Evolutionary conservation across 768 basidiomycete species (phyloP), one percentile per base, ranked within the genome.

Genomic region (Ramaria rubella): DNA sequence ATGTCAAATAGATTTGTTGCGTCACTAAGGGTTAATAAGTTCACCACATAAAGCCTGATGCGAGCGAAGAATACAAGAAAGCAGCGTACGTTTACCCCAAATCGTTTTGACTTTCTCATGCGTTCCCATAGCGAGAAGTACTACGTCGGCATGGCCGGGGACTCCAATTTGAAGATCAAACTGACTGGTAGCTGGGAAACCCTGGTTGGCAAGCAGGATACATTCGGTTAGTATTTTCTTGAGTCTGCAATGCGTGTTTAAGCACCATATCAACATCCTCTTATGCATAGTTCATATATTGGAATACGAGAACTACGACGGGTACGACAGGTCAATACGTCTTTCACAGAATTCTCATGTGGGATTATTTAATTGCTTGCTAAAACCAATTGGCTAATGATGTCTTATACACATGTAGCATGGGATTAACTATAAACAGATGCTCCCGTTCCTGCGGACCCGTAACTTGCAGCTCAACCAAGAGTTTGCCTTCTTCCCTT

Each of bases 401-500:
- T 15, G 15, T 15, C 17, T 46, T 62, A 24, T 21, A 9, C 26
- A n/a, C n/a, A n/a, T 26, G 49, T 62, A 90, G 82, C 87, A 94
- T 62, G 69, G 74, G 54, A 73, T 81, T 43, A 78, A 85, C 49
- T 91, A 85, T 70, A 75, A 82, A 59, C 79, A 78, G 23, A 81
- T 97, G 75, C 77, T 91, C 12, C 94, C 94, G 5, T 81, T 81
- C 66, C 68, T 98, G 36, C 77, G 71, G 12, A 84, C 82, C 15
- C 83, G 94, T 40, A 77, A 83, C 29, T 78, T 79, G 15, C 92
- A 95, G 62, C 79, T 95, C 48, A 84, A 81, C 62, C 91, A 93
- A 67, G 95, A 99, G 68, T 99, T 99, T 71, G 91, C 90, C 1
- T 95, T 97, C 74, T 83, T 94, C 67, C 92, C 94, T 5, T 90